Percentiles rank a stretch among this genome's conserved stretches.
Conservation (phyloP, 2,329 filamentous ascomycete species). For the Claviceps sp. region DNA sequence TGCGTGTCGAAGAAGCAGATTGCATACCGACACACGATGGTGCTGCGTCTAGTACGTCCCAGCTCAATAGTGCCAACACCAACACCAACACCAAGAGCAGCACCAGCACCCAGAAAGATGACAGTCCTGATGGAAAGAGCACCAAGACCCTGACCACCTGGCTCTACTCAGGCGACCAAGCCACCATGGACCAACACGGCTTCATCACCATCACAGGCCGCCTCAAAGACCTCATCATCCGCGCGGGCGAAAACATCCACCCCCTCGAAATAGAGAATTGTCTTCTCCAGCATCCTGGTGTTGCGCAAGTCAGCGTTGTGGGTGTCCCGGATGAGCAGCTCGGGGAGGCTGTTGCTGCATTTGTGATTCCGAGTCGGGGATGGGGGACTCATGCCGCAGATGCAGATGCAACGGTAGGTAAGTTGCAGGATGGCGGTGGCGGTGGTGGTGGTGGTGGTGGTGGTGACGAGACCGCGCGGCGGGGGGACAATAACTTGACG, state of each 20-base stretch:
- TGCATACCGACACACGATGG: too few species aligned
- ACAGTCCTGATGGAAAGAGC: too few species aligned
- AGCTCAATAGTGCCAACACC: too few species aligned
- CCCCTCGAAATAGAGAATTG: constrained; percentile 87
- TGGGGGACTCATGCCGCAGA: constrained; percentile 13
- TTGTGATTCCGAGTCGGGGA: constrained; percentile 45
- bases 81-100: too few species aligned
- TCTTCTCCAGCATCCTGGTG: constrained; percentile 55
- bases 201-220: constrained; percentile 81
- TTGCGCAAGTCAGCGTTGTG: constrained; percentile 70
- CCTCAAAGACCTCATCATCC: constrained; percentile 92
- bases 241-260: constrained; percentile 91
- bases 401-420: too few species aligned
- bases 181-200: constrained; percentile 66
- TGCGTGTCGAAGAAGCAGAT: constrained; percentile 36
- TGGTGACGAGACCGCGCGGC: too few species aligned
- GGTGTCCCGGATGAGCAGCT: constrained; percentile 71
- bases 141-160: constrained; percentile 33
- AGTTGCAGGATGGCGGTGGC: too few species aligned
- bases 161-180: constrained; percentile 93
- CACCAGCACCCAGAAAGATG: too few species aligned
- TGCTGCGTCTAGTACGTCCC: too few species aligned
- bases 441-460: too few species aligned
- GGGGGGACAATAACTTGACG: constrained; percentile 22
- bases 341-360: constrained; percentile 78